Base-by-base conservation (phyloP, 192 early-diverging fungal genomes). In the Dissophora ornata region DNA sequence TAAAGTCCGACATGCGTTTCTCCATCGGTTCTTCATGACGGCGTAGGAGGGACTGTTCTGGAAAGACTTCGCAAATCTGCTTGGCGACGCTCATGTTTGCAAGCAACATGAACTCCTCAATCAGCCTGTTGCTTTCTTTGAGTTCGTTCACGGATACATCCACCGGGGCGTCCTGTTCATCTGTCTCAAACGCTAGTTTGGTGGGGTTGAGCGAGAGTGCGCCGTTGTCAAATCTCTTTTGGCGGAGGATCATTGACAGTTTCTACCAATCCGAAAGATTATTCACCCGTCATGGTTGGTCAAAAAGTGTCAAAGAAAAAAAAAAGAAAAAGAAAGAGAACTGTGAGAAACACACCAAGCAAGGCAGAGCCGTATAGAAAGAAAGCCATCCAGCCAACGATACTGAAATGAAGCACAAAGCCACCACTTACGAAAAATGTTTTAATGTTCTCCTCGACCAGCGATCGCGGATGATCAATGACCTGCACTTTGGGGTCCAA, bases 71-170 rank as follows among this genome's bases (percentile, higher is more conserved):
- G 57, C 88, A 91, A 22, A 98, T 97, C 69, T 95, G 94, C 69
- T 91, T 88, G 10, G 97, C 96, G 7, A 98, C 97, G 66, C 88
- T 93, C 54, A 95, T 96, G 62, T 99, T 97, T 12, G 96, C 96
- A n/a, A 98, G 83, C 36, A 96, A 82, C 90, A 97, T 97, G 67
- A 99, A 98, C 75, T 99, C 96, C 71, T 98, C 94, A 19, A 99
- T 90, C 18, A 99, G 83, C 1, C 92, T 90, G 71, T 97, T 96
- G 18, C 95, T 93, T 33, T 95, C 94, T 75, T 96, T 94, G 32
- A 95, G 81, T 50, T 92, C 91, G 80, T 92, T 93, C 67, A 97
- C 81, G 64, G 90, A 90, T 42, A 90, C 92, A 57, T 93, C 91
- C 36, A 95, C 90, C 1, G 97, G 96, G 55, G 94, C 88, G 42